A percentile compares a stretch with the other conserved stretches of the same genome.
Conservation (phyloP, 2,329 filamentous ascomycete species). For the Cryphonectria parasitica region DNA sequence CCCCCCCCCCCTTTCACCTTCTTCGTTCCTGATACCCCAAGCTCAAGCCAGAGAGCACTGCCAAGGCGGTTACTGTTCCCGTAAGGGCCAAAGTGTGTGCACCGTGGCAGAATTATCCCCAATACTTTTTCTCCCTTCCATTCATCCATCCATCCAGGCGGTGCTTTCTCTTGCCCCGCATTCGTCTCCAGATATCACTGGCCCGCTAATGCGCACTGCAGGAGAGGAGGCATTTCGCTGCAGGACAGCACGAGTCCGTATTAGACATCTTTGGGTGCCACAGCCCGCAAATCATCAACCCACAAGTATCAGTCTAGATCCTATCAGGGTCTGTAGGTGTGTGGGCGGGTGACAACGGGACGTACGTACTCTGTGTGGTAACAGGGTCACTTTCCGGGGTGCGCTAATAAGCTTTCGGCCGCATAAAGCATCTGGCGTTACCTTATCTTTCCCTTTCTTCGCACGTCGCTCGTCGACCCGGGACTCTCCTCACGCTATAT, state of each 20-base stretch:
- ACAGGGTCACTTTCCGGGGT: conserved; percentile 21
- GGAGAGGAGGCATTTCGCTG: conserved; percentile 13
- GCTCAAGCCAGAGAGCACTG: not conserved
- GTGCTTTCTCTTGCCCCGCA: conserved; percentile 12
- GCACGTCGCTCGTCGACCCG: not conserved
- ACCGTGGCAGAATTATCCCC: not conserved
- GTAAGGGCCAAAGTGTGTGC: not conserved
- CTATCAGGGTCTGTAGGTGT: conserved; percentile 11
- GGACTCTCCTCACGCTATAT: conserved; percentile 12
- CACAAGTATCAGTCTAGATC: conserved; percentile 7
- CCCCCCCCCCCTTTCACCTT: not conserved
- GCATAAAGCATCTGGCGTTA: conserved; percentile 18
- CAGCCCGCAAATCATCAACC: conserved; percentile 9
- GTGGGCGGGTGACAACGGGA: conserved; percentile 21
- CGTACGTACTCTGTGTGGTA: conserved; percentile 2
- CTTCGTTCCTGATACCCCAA: not conserved
- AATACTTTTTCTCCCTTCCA: not conserved
- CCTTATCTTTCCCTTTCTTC: conserved; percentile 25
- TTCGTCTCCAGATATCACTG: conserved; percentile 11
- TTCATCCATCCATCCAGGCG: not conserved
- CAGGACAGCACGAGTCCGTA: conserved; percentile 2
- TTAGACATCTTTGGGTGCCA: conserved; percentile 1
- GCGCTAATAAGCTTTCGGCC: conserved; percentile 13
- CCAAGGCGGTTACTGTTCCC: conserved; percentile 3
- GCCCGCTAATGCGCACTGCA: conserved; percentile 24